A percentile compares a stretch with the other conserved stretches of the same genome.
Conservation (phyloP, 106 monocot genomes). For the Dendrobium chrysotoxum region DNA sequence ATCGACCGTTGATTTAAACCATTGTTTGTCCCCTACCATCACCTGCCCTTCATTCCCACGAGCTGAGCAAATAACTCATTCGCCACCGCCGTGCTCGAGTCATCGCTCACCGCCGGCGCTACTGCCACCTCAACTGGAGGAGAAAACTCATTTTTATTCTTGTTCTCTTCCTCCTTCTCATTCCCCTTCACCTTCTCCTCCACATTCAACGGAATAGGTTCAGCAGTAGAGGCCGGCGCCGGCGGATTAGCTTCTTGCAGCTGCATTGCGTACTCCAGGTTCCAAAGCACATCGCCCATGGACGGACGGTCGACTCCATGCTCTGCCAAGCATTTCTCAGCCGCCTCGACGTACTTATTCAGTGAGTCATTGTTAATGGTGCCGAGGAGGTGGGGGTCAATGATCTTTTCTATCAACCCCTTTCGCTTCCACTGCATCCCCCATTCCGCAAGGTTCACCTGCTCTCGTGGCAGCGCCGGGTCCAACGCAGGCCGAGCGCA, state of each 20-base stretch:
- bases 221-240: neutral
- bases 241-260: slow-evolving; percentile 26
- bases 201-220: neutral
- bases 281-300: slow-evolving; percentile 31
- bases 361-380: slow-evolving; percentile 21
- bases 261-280: slow-evolving; percentile 24
- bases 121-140: neutral
- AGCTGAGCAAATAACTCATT: slow-evolving; percentile 31
- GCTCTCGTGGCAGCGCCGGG: slow-evolving; percentile 21
- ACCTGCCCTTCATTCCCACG: slow-evolving; percentile 36
- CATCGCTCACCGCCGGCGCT: neutral
- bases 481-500: slow-evolving; percentile 24
- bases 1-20: too few species aligned
- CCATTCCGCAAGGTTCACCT: slow-evolving; percentile 29
- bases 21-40: neutral
- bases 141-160: neutral
- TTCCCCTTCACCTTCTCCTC: neutral
- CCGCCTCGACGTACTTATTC: slow-evolving; percentile 25
- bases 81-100: slow-evolving; percentile 23
- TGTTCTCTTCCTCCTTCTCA: neutral
- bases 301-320: slow-evolving; percentile 26
- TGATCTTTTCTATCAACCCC: slow-evolving; percentile 26
- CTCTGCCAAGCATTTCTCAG: slow-evolving; percentile 32
- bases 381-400: slow-evolving; percentile 18
- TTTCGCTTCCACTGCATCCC: slow-evolving; percentile 23